Evolutionary conservation across 768 basidiomycete species (phyloP).

Genomic region (Hericium rajendrae): DNA sequence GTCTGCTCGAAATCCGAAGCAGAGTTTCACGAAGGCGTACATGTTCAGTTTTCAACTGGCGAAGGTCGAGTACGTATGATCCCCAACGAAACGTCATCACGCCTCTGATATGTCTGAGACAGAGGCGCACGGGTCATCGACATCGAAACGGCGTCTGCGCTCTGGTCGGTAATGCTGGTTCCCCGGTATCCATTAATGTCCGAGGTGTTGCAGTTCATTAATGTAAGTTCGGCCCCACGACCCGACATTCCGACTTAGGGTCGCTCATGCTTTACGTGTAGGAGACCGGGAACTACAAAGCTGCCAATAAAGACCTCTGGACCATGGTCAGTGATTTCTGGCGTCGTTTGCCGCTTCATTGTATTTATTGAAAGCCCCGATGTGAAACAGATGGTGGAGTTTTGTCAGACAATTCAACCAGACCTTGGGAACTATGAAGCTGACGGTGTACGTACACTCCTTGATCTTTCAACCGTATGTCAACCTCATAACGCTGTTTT

Average conservation of each 20-base stretch:
- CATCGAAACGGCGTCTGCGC: slow-evolving; percentile 69
- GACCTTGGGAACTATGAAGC: slow-evolving; percentile 61
- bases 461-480: slow-evolving; percentile 16
- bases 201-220: slow-evolving; percentile 60
- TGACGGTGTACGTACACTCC: slow-evolving; percentile 46
- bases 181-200: slow-evolving; percentile 56
- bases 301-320: slow-evolving; percentile 81
- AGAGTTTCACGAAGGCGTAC: slow-evolving; percentile 59
- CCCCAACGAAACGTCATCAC: background rate
- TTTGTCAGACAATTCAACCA: slow-evolving; percentile 52
- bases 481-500: background rate
- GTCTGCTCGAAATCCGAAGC: slow-evolving; percentile 38
- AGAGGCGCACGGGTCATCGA: slow-evolving; percentile 72
- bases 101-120: background rate
- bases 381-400: slow-evolving; percentile 56
- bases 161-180: slow-evolving; percentile 69
- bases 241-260: background rate
- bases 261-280: slow-evolving; percentile 8
- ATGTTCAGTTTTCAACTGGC: slow-evolving; percentile 59
- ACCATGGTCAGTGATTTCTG: slow-evolving; percentile 47
- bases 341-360: background rate
- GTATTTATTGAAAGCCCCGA: background rate
- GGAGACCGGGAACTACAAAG: slow-evolving; percentile 55
- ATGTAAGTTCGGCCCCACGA: slow-evolving; percentile 28
- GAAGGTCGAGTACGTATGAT: slow-evolving; percentile 54